Percentiles rank a stretch among this genome's conserved stretches.
These are phyloP conservation scores for Cubamyces sp. DNA, from an alignment of 768 basidiomycete species.

Conservation along the genomic window DNA sequence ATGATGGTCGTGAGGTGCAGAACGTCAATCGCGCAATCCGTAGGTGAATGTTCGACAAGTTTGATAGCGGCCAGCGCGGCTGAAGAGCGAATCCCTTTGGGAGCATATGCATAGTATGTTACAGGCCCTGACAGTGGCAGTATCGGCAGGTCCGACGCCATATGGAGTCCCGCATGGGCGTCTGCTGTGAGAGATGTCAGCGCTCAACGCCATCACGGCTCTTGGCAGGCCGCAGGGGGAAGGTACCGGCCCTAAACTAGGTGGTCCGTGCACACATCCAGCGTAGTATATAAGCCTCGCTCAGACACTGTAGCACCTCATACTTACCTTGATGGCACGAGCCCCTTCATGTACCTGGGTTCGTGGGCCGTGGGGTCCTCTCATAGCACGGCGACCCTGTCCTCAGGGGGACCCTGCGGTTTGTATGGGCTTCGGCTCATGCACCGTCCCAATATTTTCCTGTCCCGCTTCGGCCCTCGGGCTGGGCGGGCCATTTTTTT, in stretches of 20 bases:
- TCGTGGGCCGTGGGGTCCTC: constrained; percentile 41
- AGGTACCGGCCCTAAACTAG: constrained; percentile 29
- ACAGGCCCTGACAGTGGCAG: neutral
- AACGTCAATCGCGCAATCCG: constrained; percentile 22
- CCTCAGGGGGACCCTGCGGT: constrained; percentile 48
- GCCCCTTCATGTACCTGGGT: constrained; percentile 43
- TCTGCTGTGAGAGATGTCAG: neutral
- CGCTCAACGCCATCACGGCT: too few relatives aligned
- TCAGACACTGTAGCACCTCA: constrained; percentile 29
- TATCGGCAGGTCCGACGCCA: neutral
- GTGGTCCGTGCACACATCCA: constrained; percentile 34
- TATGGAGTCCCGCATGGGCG: neutral
- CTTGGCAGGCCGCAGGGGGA: neutral
- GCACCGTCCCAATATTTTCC: constrained; percentile 52
- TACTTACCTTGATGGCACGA: constrained; percentile 42
- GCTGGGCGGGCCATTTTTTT: constrained; percentile 52
- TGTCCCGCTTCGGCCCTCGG: constrained; percentile 54
- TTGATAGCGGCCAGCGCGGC: constrained; percentile 7
- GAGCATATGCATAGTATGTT: constrained; percentile 14
- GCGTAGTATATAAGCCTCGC: constrained; percentile 26
- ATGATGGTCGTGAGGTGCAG: constrained; percentile 10
- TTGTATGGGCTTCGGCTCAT: constrained; percentile 53
- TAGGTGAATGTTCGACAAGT: neutral
- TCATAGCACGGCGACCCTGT: constrained; percentile 62
- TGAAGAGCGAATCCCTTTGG: constrained; percentile 3